phyloP scores from a whole-genome alignment of 2,329 filamentous ascomycete genomes.

The Aschersonia sp. region DNA sequence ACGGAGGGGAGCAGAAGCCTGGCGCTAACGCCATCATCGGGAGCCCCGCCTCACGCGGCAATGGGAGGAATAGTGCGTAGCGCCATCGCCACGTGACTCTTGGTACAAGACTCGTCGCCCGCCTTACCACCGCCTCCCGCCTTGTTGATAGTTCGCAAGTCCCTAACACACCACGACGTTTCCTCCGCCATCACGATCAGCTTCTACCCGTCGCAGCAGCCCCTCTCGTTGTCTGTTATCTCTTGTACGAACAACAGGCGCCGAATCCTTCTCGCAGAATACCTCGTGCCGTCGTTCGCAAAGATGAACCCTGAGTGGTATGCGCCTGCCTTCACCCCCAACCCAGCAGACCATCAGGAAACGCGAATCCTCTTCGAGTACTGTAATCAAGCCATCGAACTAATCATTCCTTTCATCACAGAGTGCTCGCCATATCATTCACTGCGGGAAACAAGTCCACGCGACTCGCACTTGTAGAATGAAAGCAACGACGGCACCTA shows the following conservation, averaged over 20 bases:
- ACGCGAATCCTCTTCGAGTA: too few relatives aligned
- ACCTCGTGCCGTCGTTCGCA: constrained; percentile 16
- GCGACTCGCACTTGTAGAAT: background rate
- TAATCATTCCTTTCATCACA: constrained; percentile 2
- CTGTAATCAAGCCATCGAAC: constrained; percentile 11
- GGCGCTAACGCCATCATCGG: too few relatives aligned
- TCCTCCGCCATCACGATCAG: background rate
- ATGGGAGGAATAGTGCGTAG: background rate
- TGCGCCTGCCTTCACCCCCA: constrained; percentile 25
- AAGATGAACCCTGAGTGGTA: constrained; percentile 92
- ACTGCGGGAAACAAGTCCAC: background rate
- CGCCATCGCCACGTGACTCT: constrained; percentile 7
- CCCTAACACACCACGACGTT: constrained; percentile 11
- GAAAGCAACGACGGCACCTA: background rate
- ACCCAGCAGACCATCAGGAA: constrained; percentile 9
- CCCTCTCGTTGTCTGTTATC: background rate
- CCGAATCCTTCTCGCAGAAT: constrained; percentile 2
- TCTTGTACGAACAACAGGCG: background rate
- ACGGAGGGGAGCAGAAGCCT: too few relatives aligned
- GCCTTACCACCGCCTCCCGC: constrained; percentile 6
- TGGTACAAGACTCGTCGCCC: constrained; percentile 12
- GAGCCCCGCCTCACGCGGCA: too few relatives aligned
- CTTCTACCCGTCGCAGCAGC: constrained; percentile 7
- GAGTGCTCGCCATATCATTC: background rate
- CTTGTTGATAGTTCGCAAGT: constrained; percentile 5